Base-by-base conservation (phyloP, 345 rosid species). In the Toxicodendron radicans region DNA sequence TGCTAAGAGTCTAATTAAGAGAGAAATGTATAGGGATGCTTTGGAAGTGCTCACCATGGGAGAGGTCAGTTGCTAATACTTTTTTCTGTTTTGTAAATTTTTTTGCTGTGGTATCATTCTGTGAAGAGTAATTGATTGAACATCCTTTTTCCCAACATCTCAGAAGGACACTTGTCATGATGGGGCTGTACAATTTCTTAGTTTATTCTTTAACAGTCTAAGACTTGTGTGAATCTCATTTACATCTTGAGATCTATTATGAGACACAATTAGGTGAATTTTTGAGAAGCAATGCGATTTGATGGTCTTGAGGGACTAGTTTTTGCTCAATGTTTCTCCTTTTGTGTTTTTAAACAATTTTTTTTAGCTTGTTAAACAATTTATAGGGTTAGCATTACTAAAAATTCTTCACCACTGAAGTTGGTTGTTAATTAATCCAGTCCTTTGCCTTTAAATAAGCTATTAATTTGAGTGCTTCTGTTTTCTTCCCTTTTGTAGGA, bases 21-120 rank as follows among this genome's bases (percentile, higher is more conserved):
- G 56, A 74, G 82, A 84, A 54, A 82, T 81, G 91, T 91, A 81
- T 75, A 74, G 82, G 64, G 98, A 95, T 82, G 99, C 98, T 32
- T 21, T 92, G 46, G 97, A 95, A 86, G 94, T 91, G 71, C 98
- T 95, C 59, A 81, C 84, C 51, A 95, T 90, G 98, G 97, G 94
- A 43, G 97, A 95, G 95, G 99, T 92, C 20, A 67, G 89, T 76
- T 82, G 33, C 77, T 20, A 32, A 17, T 43, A 23, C 17, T 35
- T 30, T 46, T 32, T 7, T 62, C 33, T 59, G 21, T 4, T 68
- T 21, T 65, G 4, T 5, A 45, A 65, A 65, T 21, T 33, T 4
- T 65, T 2, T 10, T 23, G n/a, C 23, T 17, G 12, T 51, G 33
- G 5, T 65, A 46, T 65, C 35, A 48, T 46, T 64, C 38, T 46